phyloP scores from a whole-genome alignment of 169 alveolate species.

The Eimeria acervulina region DNA sequence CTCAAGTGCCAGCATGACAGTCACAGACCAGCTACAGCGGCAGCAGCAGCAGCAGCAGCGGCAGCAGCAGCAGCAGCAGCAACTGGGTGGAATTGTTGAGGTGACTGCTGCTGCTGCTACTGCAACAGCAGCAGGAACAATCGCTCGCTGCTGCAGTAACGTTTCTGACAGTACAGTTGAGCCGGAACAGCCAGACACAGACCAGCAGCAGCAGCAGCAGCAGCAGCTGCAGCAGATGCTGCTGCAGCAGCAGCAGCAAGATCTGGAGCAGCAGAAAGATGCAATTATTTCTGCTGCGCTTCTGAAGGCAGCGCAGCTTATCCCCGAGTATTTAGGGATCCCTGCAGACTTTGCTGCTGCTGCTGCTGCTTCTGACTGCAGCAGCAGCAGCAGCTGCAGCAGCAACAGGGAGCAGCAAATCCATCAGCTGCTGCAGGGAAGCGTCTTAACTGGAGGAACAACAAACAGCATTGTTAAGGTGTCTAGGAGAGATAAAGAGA shows the following conservation, averaged over 20 bases:
- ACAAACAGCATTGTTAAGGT: conserved; percentile 17
- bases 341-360: background rate
- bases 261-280: conserved; percentile 14
- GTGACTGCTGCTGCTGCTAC: conserved; percentile 28
- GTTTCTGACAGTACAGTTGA: background rate
- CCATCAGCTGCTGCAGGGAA: conserved; percentile 39
- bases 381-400: conserved; percentile 60
- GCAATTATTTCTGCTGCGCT: conserved; percentile 40
- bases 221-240: too few species aligned
- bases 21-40: background rate
- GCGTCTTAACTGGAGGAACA: background rate
- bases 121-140: background rate
- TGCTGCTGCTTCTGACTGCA: background rate
- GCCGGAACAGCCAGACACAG: background rate
- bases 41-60: conserved; percentile 22
- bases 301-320: conserved; percentile 2
- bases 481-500: background rate
- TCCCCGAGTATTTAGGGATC: background rate
- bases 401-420: background rate
- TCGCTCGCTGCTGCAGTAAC: background rate
- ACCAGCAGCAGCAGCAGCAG: background rate
- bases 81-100: background rate
- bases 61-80: background rate
- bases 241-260: background rate
- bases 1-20: background rate